phyloP scores from a whole-genome alignment of 805 yeast species.

The Wickerhamomyces queroliae region DNA sequence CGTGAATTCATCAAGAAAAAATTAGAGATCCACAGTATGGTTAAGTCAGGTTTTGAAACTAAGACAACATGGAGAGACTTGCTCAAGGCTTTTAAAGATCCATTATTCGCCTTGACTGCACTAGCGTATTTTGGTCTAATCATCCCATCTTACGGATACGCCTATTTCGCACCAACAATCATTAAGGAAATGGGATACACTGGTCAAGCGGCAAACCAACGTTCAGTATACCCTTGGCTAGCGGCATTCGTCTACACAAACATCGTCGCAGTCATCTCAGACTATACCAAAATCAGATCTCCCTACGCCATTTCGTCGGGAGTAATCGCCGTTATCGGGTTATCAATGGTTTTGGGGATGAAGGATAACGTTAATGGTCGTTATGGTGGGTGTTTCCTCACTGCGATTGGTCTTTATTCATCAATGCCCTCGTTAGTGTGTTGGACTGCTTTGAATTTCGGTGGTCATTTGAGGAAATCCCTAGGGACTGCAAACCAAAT shows the following conservation, averaged over 20 bases:
- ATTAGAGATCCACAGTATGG: slow-evolving; percentile 27
- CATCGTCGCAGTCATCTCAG: slow-evolving; percentile 58
- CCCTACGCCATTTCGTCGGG: slow-evolving; percentile 31
- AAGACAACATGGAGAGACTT: slow-evolving; percentile 27
- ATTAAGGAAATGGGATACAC: slow-evolving; percentile 42
- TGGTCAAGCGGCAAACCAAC: slow-evolving; percentile 69
- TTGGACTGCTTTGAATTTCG: slow-evolving; percentile 32
- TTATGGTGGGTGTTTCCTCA: slow-evolving; percentile 33
- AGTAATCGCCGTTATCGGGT: slow-evolving; percentile 26
- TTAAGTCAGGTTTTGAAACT: slow-evolving; percentile 31
- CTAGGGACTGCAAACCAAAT: slow-evolving; percentile 33
- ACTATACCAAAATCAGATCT: slow-evolving; percentile 41
- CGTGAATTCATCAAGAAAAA: slow-evolving; percentile 30
- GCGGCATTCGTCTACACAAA: slow-evolving; percentile 65
- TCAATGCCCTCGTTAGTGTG: slow-evolving; percentile 31
- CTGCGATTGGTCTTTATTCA: slow-evolving; percentile 32
- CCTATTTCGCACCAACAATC: slow-evolving; percentile 40
- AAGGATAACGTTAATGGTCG: slow-evolving; percentile 32
- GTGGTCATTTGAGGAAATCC: slow-evolving; percentile 33
- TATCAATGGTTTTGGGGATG: slow-evolving; percentile 29
- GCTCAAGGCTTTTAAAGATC: slow-evolving; percentile 44
- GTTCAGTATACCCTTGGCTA: slow-evolving; percentile 85
- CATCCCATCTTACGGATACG: slow-evolving; percentile 33
- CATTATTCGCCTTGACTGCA: slow-evolving; percentile 40
- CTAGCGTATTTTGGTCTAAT: slow-evolving; percentile 32